These are phyloP conservation scores for Kodamaea alishanica DNA, from an alignment of 1,139 yeast species.

Conservation along the genomic window DNA sequence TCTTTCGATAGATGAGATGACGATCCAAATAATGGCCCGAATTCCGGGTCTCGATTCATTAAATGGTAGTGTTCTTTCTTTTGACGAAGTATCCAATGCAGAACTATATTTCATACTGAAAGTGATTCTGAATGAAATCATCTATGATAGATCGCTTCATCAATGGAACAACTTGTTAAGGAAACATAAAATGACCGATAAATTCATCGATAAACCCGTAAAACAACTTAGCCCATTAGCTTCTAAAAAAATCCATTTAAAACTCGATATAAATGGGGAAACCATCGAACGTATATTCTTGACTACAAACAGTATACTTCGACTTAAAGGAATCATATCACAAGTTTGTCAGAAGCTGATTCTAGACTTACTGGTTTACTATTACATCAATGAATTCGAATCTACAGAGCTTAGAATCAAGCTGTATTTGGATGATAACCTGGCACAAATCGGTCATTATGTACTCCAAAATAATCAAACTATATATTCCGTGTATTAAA, in stretches of 20 bases:
- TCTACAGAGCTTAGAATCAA: constrained; percentile 10
- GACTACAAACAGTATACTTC: constrained; percentile 24
- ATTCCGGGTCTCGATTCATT: constrained; percentile 31
- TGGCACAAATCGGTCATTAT: constrained; percentile 34
- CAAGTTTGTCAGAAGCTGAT: constrained; percentile 9
- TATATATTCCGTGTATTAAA: constrained; percentile 11
- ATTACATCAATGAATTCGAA: constrained; percentile 17
- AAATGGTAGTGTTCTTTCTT: constrained; percentile 53
- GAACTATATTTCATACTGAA: constrained; percentile 64
- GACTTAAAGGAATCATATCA: constrained; percentile 25
- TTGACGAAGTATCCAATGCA: constrained; percentile 54
- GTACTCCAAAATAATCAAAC: constrained; percentile 27
- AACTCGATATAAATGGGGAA: constrained; percentile 2
- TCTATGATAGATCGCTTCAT: constrained; percentile 19
- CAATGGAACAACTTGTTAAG: constrained; percentile 27
- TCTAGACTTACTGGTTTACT: constrained; percentile 21
- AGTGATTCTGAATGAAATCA: constrained; percentile 32
- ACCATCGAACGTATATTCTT: constrained; percentile 20
- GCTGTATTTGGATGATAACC: constrained; percentile 28
- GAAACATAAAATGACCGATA: constrained; percentile 22
- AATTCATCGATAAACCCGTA: too few relatives aligned
- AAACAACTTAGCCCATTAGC: background rate
- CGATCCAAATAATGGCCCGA: constrained; percentile 49
- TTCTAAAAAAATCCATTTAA: constrained; percentile 9
- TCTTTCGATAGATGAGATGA: constrained; percentile 33